These are phyloP conservation scores for Rhodotorula diobovata DNA, from an alignment of 768 basidiomycete genomes.

Conservation along the genomic window DNA sequence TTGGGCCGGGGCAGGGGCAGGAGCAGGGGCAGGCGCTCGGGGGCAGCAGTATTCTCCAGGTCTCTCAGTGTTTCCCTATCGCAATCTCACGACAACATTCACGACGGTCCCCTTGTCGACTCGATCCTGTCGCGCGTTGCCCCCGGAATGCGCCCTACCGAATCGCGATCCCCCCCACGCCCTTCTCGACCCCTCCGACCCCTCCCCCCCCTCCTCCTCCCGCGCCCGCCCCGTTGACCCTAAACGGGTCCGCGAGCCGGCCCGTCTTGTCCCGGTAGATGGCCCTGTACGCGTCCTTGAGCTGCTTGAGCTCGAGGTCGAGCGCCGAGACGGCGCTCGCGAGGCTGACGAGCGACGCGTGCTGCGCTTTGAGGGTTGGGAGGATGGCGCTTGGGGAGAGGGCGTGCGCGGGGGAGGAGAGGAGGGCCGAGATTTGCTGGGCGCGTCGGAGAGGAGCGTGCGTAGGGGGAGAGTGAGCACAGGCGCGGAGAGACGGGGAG, in stretches of 20 bases:
- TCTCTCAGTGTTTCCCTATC: neutral
- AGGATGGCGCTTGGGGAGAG: constrained; percentile 30
- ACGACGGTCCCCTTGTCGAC: neutral
- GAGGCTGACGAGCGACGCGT: constrained; percentile 37
- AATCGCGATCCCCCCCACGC: constrained; percentile 18
- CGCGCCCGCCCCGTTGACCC: neutral
- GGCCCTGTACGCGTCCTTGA: constrained; percentile 38
- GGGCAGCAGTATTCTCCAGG: neutral
- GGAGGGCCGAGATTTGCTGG: constrained; percentile 29
- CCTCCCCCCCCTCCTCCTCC: neutral
- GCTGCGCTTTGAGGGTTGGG: constrained; percentile 41
- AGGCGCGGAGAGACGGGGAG: neutral
- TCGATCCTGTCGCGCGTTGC: neutral
- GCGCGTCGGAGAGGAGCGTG: neutral
- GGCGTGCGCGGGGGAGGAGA: neutral
- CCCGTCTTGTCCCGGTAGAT: constrained; percentile 41
- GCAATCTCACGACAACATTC: neutral
- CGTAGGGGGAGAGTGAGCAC: neutral
- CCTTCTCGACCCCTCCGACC: constrained; percentile 16
- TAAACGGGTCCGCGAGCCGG: constrained; percentile 37
- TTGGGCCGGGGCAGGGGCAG: no score
- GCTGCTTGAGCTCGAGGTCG: constrained; percentile 27
- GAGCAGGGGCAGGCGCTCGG: no score
- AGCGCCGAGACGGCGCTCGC: constrained; percentile 30
- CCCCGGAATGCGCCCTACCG: neutral